Evolutionary conservation across 305 asterid species (phyloP).

Genomic region (Rubia peregrina): DNA sequence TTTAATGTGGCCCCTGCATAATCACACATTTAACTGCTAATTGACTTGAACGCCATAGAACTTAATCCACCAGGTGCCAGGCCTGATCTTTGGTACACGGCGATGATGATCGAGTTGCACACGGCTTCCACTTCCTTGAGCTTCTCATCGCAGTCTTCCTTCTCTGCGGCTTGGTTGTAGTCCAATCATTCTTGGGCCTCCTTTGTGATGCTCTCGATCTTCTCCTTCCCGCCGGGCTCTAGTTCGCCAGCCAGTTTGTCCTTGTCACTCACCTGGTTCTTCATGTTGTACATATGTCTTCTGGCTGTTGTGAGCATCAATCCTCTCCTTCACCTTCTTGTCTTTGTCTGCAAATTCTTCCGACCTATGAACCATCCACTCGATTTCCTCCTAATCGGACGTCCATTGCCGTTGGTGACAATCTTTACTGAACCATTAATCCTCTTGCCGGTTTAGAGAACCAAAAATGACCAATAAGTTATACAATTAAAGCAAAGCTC

Average conservation of each 20-base stretch:
- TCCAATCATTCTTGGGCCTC: slow-evolving; percentile 52
- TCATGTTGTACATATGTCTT: slow-evolving; percentile 50
- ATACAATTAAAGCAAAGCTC: neutral
- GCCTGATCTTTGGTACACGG: slow-evolving; percentile 49
- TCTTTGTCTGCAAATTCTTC: slow-evolving; percentile 54
- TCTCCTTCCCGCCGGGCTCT: slow-evolving; percentile 45
- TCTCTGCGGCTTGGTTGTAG: slow-evolving; percentile 43
- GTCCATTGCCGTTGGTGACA: slow-evolving; percentile 47
- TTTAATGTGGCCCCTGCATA: too few species aligned
- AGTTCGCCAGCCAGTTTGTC: slow-evolving; percentile 45
- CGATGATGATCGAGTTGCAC: slow-evolving; percentile 45
- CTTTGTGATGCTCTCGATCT: slow-evolving; percentile 41
- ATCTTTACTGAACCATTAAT: slow-evolving; percentile 56
- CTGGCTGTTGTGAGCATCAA: slow-evolving; percentile 35
- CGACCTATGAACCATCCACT: slow-evolving; percentile 45
- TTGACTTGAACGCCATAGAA: too few species aligned
- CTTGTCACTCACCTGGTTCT: slow-evolving; percentile 41
- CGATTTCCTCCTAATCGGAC: slow-evolving; percentile 49
- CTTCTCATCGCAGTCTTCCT: slow-evolving; percentile 45
- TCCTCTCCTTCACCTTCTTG: slow-evolving; percentile 38
- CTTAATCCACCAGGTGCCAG: slow-evolving; percentile 43
- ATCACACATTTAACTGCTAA: too few species aligned
- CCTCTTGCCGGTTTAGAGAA: neutral
- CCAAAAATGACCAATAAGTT: neutral
- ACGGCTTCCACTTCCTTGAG: slow-evolving; percentile 46